Evolutionary conservation across 2,329 filamentous ascomycete species (phyloP).

Genomic region (Fusarium sp.): DNA sequence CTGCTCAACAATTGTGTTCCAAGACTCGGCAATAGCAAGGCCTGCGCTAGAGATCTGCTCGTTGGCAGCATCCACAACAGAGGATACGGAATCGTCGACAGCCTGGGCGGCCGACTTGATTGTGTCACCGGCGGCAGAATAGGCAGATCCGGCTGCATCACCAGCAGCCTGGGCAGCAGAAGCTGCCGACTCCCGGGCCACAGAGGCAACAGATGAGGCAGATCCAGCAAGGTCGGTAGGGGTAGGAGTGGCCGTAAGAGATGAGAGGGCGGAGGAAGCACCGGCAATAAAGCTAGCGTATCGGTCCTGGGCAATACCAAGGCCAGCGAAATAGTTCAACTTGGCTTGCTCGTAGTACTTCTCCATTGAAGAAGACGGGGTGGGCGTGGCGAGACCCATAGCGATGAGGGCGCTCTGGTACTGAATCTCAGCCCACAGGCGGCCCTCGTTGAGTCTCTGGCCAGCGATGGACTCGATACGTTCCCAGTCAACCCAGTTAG

Average conservation of each 20-base stretch:
- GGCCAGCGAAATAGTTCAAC: constrained; percentile 79
- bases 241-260: constrained; percentile 69
- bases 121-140: constrained; percentile 58
- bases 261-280: constrained; percentile 77
- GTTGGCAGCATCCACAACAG: constrained; percentile 60
- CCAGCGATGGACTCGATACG: constrained; percentile 74
- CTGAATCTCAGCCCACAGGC: constrained; percentile 77
- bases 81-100: constrained; percentile 54
- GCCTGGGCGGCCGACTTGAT: constrained; percentile 55
- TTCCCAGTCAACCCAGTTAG: constrained; percentile 61
- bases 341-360: constrained; percentile 72
- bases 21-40: constrained; percentile 54
- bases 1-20: constrained; percentile 64
- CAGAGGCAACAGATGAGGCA: constrained; percentile 63
- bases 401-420: constrained; percentile 77
- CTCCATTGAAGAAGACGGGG: constrained; percentile 61
- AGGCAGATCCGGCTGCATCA: constrained; percentile 62
- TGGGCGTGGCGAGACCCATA: constrained; percentile 69
- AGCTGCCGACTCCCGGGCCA: constrained; percentile 60
- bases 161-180: constrained; percentile 60
- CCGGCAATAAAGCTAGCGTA: constrained; percentile 81
- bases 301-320: constrained; percentile 82
- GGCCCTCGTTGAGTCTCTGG: constrained; percentile 76
- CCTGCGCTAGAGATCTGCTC: constrained; percentile 54
- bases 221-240: constrained; percentile 65